Conservation (phyloP, 495 filamentous ascomycete genomes). For the Ramalina intermedia region DNA sequence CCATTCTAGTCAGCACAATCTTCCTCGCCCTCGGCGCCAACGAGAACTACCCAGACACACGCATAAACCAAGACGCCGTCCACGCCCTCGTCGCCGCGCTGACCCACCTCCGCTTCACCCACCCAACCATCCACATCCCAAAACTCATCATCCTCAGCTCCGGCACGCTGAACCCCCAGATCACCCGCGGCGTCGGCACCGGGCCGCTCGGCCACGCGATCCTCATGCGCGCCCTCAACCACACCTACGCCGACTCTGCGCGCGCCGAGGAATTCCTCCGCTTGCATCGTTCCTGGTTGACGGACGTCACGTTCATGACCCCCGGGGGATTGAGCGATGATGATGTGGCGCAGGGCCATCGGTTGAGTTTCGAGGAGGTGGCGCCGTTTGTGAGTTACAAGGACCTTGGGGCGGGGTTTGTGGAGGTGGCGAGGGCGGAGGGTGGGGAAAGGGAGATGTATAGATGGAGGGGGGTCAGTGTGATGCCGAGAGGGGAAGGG, state of each 20-base stretch:
- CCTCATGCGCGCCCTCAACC: conserved; percentile 18
- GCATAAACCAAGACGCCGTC: conserved; percentile 21
- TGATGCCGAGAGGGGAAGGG: conserved; percentile 14
- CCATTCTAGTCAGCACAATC: conserved; percentile 11
- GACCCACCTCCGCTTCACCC: conserved; percentile 3
- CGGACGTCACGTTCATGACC: conserved; percentile 26
- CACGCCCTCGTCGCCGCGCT: conserved; percentile 21
- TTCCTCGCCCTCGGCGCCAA: conserved; percentile 23
- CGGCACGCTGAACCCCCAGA: conserved; percentile 19
- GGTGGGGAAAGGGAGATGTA: conserved; percentile 11
- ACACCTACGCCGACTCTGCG: conserved; percentile 26
- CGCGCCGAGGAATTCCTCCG: conserved; percentile 24
- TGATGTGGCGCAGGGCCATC: conserved; percentile 19
- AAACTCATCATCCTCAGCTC: conserved; percentile 28
- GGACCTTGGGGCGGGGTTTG: conserved; percentile 33
- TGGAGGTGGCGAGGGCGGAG: conserved; percentile 28
- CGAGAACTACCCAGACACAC: conserved; percentile 26
- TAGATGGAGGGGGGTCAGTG: conserved; percentile 24
- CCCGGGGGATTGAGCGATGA: conserved; percentile 28
- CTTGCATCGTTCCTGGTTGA: conserved; percentile 21
- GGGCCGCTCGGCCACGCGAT: conserved; percentile 8
- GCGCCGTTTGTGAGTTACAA: conserved; percentile 25
- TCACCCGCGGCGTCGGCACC: conserved; percentile 12
- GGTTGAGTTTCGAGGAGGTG: conserved; percentile 21
- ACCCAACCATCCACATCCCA: conserved; percentile 11